Base-by-base conservation (phyloP, 176 grass and related monocot genomes). In the Aegilops sharonensis region DNA sequence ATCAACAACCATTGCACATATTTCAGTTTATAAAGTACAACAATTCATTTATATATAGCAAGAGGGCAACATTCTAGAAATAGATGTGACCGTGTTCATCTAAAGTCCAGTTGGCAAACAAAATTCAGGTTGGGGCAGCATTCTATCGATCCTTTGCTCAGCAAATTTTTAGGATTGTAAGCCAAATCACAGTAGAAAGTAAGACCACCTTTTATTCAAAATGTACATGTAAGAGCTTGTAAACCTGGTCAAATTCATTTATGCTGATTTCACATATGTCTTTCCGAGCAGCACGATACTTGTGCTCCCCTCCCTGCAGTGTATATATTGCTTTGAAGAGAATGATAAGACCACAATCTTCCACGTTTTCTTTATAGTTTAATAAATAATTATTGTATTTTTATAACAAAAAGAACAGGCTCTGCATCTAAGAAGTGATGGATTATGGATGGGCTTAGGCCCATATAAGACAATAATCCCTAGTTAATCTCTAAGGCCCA, bases 241-340 rank as follows among this genome's bases (percentile, higher is more conserved):
- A 98, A 18, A 98, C 93, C 75, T 87, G 72, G 20, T 89, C 84
- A 81, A 98, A 98, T 85, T 98, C 95, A 5, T 72, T 87, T 85
- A 91, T 90, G 80, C 95, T 98, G 48, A 95, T 85, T 80, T 95
- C 88, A 69, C 93, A 98, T n/a, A 98, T 98, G 25, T 92, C 95
- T 87, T 90, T 70, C 95, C 91, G 95, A 64, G 95, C 91, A 76
- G 88, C 80, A 60, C 84, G 68, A 35, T 98, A 95, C 85, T 78
- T 93, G 7, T 71, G 86, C 59, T 93, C 93, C 34, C 93, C 95
- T 73, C 95, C 86, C 93, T 98, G 78, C 37, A 79, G 35, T 78
- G 79, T 36, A 85, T 68, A 85, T 47, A 78, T 69, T 50, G 13
- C 4, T 5, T 50, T 4, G 5, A 50, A 50, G 47, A 50, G 47